Percentiles rank a stretch among this genome's conserved stretches.
phyloP scores from a whole-genome alignment of 306 rosid genomes.

The Medicago lupulina region DNA sequence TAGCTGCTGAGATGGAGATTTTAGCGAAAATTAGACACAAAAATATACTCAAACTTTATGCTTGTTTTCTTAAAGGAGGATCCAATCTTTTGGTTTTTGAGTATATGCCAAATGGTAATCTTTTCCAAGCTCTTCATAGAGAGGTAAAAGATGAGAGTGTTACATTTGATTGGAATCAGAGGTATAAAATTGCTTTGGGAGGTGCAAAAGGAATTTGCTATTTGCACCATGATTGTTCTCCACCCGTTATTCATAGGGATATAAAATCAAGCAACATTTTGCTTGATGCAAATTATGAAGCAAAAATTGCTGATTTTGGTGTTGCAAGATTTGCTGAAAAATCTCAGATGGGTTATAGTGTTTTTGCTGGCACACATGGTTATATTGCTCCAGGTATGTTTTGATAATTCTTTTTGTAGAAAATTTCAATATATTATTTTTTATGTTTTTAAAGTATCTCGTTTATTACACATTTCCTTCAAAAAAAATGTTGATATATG shows the following conservation, averaged over 20 bases:
- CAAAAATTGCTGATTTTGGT: slow-evolving; percentile 97
- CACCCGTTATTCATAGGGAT: slow-evolving; percentile 85
- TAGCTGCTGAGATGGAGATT: slow-evolving; percentile 90
- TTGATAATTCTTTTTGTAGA: slow-evolving; percentile 23
- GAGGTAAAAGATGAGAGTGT: slow-evolving; percentile 59
- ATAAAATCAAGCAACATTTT: slow-evolving; percentile 93
- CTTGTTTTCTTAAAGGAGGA: slow-evolving; percentile 72
- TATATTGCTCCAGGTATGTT: slow-evolving; percentile 95
- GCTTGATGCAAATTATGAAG: slow-evolving; percentile 73
- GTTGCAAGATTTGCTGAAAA: slow-evolving; percentile 80
- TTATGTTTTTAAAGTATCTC: neutral
- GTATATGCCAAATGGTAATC: slow-evolving; percentile 91
- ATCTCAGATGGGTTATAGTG: slow-evolving; percentile 63
- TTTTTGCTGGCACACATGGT: slow-evolving; percentile 90
- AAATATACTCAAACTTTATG: slow-evolving; percentile 92
- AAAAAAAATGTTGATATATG: too few relatives aligned
- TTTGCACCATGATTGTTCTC: slow-evolving; percentile 93
- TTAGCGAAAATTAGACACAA: slow-evolving; percentile 84
- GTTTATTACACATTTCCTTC: neutral
- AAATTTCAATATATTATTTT: neutral
- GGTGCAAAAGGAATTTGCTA: slow-evolving; percentile 90
- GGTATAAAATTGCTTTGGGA: slow-evolving; percentile 86
- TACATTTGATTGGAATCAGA: slow-evolving; percentile 74
- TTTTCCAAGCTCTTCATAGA: slow-evolving; percentile 74
- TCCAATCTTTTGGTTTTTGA: slow-evolving; percentile 82